These are phyloP conservation scores for Pseudogymnoascus sp. DNA, from an alignment of 2,329 filamentous ascomycete genomes.

Conservation along the genomic window DNA sequence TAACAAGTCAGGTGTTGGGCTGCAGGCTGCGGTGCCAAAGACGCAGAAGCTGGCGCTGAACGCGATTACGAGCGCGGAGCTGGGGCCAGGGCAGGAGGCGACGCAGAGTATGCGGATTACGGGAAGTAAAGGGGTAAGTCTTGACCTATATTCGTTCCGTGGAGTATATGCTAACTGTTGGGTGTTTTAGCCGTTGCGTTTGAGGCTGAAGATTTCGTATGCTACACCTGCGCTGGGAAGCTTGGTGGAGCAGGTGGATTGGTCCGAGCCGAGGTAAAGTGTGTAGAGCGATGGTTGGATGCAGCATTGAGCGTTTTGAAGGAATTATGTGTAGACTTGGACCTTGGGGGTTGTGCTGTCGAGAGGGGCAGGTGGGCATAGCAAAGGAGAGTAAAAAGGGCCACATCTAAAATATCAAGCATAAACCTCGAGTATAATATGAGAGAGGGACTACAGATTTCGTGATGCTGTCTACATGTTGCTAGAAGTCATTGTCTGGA, in stretches of 20 bases:
- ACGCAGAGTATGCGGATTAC: constrained; percentile 85
- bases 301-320: not conserved
- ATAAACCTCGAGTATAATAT: constrained; percentile 2
- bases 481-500: not conserved
- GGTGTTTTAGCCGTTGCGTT: constrained; percentile 58
- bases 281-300: not conserved
- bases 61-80: constrained; percentile 73
- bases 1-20: constrained; percentile 62
- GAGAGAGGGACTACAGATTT: not conserved
- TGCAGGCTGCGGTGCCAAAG: constrained; percentile 95
- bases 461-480: not conserved
- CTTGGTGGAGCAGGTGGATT: constrained; percentile 91
- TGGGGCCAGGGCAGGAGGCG: constrained; percentile 71
- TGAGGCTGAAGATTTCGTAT: constrained; percentile 81
- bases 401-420: constrained; percentile 3
- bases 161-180: constrained; percentile 13
- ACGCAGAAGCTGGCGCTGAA: constrained; percentile 89
- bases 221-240: constrained; percentile 57
- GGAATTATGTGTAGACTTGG: not conserved
- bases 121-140: constrained; percentile 79
- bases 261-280: constrained; percentile 63
- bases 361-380: not conserved
- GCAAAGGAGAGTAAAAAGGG: not conserved
- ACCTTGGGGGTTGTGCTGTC: not conserved
- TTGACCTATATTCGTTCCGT: constrained; percentile 7